Evolutionary conservation across 2,329 filamentous ascomycete genomes (phyloP).

Genomic region (Didymosphaeria variabile): DNA sequence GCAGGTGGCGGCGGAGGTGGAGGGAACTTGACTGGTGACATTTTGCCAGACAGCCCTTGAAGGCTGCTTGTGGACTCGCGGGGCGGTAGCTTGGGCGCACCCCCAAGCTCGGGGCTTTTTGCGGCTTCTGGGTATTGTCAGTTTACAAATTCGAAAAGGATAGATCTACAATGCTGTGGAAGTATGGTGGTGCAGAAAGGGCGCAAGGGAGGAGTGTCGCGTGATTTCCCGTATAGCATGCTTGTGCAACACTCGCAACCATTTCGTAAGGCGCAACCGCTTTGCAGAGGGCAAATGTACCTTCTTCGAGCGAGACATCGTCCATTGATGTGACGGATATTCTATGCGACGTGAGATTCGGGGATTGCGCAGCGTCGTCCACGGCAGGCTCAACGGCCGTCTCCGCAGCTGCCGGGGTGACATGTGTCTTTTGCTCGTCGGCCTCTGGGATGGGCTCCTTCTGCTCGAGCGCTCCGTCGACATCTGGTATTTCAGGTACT

Average conservation of each 20-base stretch:
- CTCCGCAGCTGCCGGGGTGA: constrained; percentile 56
- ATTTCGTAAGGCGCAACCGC: constrained; percentile 22
- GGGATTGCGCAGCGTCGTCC: constrained; percentile 55
- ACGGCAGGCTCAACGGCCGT: constrained; percentile 24
- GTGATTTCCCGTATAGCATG: constrained; percentile 7
- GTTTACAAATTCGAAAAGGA: constrained; percentile 12
- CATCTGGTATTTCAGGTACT: constrained; percentile 29
- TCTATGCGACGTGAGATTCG: constrained; percentile 61
- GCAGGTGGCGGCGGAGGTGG: constrained; percentile 49
- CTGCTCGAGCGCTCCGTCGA: constrained; percentile 16
- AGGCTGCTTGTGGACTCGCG: constrained; percentile 45
- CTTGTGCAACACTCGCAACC: constrained; percentile 11
- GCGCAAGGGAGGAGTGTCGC: constrained; percentile 16
- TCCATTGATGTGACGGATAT: constrained; percentile 68
- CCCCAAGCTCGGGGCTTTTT: constrained; percentile 29
- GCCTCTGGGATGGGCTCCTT: constrained; percentile 22
- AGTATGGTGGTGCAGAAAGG: constrained; percentile 1
- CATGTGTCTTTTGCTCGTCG: constrained; percentile 32
- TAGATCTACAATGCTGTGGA: not conserved
- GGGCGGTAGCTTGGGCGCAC: constrained; percentile 65
- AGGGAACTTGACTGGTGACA: constrained; percentile 69
- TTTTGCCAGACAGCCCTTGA: constrained; percentile 76
- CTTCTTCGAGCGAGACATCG: constrained; percentile 70
- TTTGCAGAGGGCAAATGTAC: constrained; percentile 53
- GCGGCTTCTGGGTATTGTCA: constrained; percentile 38